phyloP scores from a whole-genome alignment of 1,139 yeast genomes.

The Yarrowia galli region DNA sequence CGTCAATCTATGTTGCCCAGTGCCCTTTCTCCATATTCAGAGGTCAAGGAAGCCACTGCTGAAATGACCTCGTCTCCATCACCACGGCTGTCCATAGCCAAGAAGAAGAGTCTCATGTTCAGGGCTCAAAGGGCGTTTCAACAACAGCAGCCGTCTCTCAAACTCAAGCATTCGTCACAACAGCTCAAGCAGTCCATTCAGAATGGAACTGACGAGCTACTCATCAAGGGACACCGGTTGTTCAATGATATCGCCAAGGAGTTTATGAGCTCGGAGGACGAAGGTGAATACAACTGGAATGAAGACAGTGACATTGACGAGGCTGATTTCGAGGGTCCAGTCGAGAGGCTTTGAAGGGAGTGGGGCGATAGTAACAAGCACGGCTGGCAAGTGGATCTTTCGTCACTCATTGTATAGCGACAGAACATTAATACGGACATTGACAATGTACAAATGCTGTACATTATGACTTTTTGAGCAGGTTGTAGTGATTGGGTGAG shows the following conservation, averaged over 20 bases:
- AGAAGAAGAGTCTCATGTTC: slow-evolving; percentile 38
- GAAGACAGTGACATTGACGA: slow-evolving; percentile 37
- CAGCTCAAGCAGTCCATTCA: slow-evolving; percentile 36
- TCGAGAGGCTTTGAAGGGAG: slow-evolving; percentile 11
- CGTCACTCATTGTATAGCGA: too few species aligned
- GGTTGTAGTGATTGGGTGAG: too few species aligned
- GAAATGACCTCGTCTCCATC: not conserved
- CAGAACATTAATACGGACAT: not conserved
- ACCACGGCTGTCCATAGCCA: slow-evolving; percentile 30
- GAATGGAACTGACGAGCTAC: slow-evolving; percentile 27
- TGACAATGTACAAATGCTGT: not conserved
- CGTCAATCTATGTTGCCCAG: slow-evolving; percentile 24
- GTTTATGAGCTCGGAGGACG: slow-evolving; percentile 33
- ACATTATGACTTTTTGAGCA: not conserved
- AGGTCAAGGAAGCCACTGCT: not conserved
- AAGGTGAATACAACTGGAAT: slow-evolving; percentile 28
- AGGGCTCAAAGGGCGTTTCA: slow-evolving; percentile 34
- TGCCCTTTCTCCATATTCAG: slow-evolving; percentile 10
- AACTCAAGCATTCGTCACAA: slow-evolving; percentile 33
- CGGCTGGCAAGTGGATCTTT: too few species aligned
- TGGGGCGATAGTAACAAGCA: too few species aligned
- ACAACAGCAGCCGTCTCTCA: slow-evolving; percentile 28
- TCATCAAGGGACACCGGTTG: slow-evolving; percentile 28
- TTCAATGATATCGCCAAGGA: slow-evolving; percentile 36
- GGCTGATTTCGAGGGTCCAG: slow-evolving; percentile 31